Evolutionary conservation across 345 rosid genomes (phyloP), one percentile per base, ranked within the genome.

Genomic region (Salix viminalis): DNA sequence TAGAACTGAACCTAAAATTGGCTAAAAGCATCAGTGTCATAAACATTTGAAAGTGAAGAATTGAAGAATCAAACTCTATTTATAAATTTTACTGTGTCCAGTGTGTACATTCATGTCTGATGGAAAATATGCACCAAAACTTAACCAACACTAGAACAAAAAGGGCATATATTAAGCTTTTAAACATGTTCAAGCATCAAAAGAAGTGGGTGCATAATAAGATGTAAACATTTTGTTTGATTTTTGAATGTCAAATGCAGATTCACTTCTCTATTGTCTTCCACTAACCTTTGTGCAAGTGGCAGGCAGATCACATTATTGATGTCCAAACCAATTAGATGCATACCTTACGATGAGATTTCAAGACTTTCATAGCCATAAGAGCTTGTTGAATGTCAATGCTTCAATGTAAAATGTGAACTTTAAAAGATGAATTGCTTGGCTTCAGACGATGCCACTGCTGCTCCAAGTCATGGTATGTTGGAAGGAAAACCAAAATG

Each of bases 401-500:
- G 84, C 98, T 94, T 68, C 97, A 77, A 78, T 94, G 98, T 79
- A 92, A 82, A 77, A 92, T 89, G 82, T 92, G 95, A 83, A 94
- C 89, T 86, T 91, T 91, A 76, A 92, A 92, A 73, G 82, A 76
- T 44, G 91, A 83, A 76, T 66, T 75, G 50, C 82, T 79, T 44
- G 89, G 94, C 88, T 79, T 83, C 84, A 94, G 74, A 75, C 72
- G 90, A 76, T 85, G 5, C 97, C 95, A 94, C 81, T 91, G 97
- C 84, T 84, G 92, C 92, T 86, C 92, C 79, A 94, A 86, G 46
- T 96, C 87, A 78, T 80, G 82, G 84, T 94, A 94, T 7, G 98
- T 92, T 70, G 97, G 98, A 84, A 94, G 97, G 84, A 94, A 94
- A 79, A 92, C 86, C 89, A 94, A 85, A 75, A 92, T 91, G 85